These are phyloP conservation scores for Candida pini DNA, from an alignment of 805 yeast species.

Conservation along the genomic window DNA sequence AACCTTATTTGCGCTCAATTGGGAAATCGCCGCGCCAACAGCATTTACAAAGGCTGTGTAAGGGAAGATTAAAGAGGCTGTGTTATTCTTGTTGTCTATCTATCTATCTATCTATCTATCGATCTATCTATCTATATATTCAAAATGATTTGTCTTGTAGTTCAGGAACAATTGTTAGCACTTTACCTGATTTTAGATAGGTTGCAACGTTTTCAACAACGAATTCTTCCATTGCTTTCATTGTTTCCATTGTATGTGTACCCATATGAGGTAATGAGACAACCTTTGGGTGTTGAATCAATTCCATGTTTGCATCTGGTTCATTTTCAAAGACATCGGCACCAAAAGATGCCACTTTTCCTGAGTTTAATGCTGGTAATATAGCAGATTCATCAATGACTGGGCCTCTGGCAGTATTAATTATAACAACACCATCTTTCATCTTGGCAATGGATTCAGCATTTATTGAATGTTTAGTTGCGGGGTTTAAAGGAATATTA, in stretches of 20 bases:
- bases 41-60: too few species aligned
- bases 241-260: constrained; percentile 70
- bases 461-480: constrained; percentile 67
- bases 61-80: too few species aligned
- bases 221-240: constrained; percentile 73
- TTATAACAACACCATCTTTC: constrained; percentile 73
- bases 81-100: neutral
- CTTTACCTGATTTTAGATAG: constrained; percentile 61
- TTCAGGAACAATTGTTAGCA: constrained; percentile 79
- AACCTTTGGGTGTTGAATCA: constrained; percentile 60
- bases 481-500: constrained; percentile 68
- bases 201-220: constrained; percentile 62
- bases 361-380: constrained; percentile 49
- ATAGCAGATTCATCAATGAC: constrained; percentile 64
- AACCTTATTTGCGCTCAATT: too few species aligned
- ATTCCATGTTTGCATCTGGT: constrained; percentile 63
- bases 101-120: neutral
- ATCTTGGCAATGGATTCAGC: constrained; percentile 54
- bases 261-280: constrained; percentile 87
- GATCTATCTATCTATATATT: constrained; percentile 2
- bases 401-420: constrained; percentile 89
- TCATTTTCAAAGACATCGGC: constrained; percentile 74
- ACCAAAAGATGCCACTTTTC: constrained; percentile 64
- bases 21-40: too few species aligned
- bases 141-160: constrained; percentile 27